Evolutionary conservation across 768 basidiomycete genomes (phyloP).

Genomic region (Hericium erinaceus): DNA sequence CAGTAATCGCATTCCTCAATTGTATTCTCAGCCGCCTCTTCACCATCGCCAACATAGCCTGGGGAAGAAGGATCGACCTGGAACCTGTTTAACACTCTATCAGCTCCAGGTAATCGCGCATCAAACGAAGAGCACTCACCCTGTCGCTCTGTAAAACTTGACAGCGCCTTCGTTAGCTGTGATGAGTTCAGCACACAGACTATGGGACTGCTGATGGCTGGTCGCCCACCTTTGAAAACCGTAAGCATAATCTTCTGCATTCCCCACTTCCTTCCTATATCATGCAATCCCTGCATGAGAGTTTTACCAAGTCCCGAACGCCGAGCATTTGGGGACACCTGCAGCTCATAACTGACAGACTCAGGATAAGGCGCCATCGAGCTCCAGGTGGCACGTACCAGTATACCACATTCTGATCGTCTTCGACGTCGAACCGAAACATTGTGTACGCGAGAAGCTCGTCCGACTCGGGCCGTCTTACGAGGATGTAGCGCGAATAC

Average conservation of each 20-base stretch:
- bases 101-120: neutral
- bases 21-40: constrained; percentile 21
- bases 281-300: constrained; percentile 39
- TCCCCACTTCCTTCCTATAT: constrained; percentile 38
- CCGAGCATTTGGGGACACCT: constrained; percentile 37
- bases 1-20: constrained; percentile 24
- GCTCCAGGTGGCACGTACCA: constrained; percentile 39
- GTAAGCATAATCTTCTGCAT: constrained; percentile 75
- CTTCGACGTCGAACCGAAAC: constrained; percentile 72
- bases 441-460: constrained; percentile 31
- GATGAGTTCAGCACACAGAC: neutral
- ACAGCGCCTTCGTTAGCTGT: constrained; percentile 37
- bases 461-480: constrained; percentile 14
- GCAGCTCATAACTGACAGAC: constrained; percentile 62
- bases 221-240: constrained; percentile 54
- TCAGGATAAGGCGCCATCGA: neutral
- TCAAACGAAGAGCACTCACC: constrained; percentile 30
- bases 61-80: constrained; percentile 44
- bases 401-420: constrained; percentile 51
- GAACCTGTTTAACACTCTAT: constrained; percentile 33
- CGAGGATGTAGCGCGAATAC: constrained; percentile 52
- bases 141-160: constrained; percentile 43
- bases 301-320: constrained; percentile 51
- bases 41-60: constrained; percentile 24
- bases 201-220: neutral